Evolutionary conservation across 1,284 basidiomycete species (phyloP).

Genomic region (Golubevia sp.): DNA sequence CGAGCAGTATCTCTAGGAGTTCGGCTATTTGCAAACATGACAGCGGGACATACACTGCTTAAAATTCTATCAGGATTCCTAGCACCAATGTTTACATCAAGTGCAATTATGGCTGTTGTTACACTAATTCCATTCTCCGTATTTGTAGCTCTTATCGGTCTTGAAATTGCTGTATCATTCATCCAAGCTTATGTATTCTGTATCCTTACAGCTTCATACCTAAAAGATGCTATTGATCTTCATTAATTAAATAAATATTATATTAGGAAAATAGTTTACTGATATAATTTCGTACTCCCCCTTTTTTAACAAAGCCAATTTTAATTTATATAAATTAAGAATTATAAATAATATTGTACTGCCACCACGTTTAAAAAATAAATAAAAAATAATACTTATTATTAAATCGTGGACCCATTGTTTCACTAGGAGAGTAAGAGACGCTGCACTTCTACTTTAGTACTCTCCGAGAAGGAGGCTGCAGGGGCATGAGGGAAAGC

Average conservation of each 20-base stretch:
- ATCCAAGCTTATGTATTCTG: slow-evolving; percentile 63
- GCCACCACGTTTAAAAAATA: too few relatives aligned
- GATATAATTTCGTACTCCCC: not conserved
- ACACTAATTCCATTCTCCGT: slow-evolving; percentile 61
- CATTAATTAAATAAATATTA: slow-evolving; percentile 24
- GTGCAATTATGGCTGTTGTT: slow-evolving; percentile 48
- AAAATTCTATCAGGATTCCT: slow-evolving; percentile 55
- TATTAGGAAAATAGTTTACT: not conserved
- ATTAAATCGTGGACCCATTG: too few relatives aligned
- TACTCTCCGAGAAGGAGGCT: too few relatives aligned
- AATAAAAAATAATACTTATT: too few relatives aligned
- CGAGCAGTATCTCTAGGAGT: slow-evolving; percentile 58
- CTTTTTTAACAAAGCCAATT: too few relatives aligned
- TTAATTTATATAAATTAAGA: too few relatives aligned
- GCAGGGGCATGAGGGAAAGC: too few relatives aligned
- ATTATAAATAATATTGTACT: too few relatives aligned
- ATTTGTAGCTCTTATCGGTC: slow-evolving; percentile 59
- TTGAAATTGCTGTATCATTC: slow-evolving; percentile 62
- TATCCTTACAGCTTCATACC: slow-evolving; percentile 59
- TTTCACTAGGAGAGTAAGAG: too few relatives aligned
- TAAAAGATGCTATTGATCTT: slow-evolving; percentile 61
- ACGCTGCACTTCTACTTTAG: too few relatives aligned
- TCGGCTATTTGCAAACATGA: slow-evolving; percentile 57
- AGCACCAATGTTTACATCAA: slow-evolving; percentile 45
- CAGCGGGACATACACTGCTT: slow-evolving; percentile 52